Evolutionary conservation across 2,329 filamentous ascomycete genomes (phyloP).

Genomic region (Leptographium galeiforme): DNA sequence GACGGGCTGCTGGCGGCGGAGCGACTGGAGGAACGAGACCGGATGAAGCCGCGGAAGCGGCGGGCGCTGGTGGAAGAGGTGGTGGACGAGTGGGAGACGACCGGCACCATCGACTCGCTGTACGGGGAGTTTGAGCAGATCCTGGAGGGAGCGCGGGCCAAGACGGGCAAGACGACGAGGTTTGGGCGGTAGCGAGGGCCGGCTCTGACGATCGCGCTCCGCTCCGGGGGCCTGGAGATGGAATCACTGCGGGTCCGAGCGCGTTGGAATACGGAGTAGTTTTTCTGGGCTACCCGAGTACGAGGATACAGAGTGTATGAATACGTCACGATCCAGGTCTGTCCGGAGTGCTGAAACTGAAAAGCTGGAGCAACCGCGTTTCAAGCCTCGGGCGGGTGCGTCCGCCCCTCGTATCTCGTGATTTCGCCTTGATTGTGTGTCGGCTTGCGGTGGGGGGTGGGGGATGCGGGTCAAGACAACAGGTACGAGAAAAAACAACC

Average conservation of each 20-base stretch:
- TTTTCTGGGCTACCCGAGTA: too few species aligned
- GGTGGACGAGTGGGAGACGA: conserved; percentile 48
- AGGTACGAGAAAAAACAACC: too few species aligned
- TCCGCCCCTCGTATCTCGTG: not conserved
- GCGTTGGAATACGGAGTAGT: too few species aligned
- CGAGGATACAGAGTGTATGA: not conserved
- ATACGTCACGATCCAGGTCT: not conserved
- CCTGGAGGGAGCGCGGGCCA: conserved; percentile 42
- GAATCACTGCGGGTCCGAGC: too few species aligned
- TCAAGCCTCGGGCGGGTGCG: not conserved
- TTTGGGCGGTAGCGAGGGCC: conserved; percentile 3
- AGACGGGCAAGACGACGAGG: conserved; percentile 12
- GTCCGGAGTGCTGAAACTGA: not conserved
- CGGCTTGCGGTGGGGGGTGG: too few species aligned
- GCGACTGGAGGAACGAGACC: conserved; percentile 46
- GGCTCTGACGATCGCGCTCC: too few species aligned
- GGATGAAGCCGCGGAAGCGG: conserved; percentile 44
- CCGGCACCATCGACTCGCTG: conserved; percentile 44
- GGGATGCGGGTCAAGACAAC: too few species aligned
- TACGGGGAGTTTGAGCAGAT: conserved; percentile 53
- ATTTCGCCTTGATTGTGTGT: not conserved
- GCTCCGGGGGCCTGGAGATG: too few species aligned
- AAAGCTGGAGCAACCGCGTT: not conserved
- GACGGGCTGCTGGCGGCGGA: conserved; percentile 44
- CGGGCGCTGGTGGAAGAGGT: conserved; percentile 49